phyloP scores from a whole-genome alignment of 2,329 filamentous ascomycete species.

The Blumeriella jaapii region DNA sequence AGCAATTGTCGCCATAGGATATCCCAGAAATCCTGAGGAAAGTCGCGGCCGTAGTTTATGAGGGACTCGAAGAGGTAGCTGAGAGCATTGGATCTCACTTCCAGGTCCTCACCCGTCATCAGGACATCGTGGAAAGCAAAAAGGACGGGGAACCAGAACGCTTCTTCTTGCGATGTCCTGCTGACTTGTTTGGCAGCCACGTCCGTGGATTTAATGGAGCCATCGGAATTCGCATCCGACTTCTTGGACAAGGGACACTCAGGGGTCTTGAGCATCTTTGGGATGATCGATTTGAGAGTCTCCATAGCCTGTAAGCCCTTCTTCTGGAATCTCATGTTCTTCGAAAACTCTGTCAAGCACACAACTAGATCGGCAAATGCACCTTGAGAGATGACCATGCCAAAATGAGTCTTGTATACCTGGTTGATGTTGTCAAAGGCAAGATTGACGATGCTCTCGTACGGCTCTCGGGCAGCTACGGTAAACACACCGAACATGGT shows the following conservation, averaged over 20 bases:
- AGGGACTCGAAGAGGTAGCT: conserved; percentile 96
- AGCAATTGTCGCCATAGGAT: conserved; percentile 94
- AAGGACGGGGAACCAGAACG: conserved; percentile 96
- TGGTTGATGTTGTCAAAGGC: conserved; percentile 95
- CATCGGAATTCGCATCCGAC: conserved; percentile 30
- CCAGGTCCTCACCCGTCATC: conserved; percentile 97
- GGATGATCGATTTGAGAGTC: conserved; percentile 82
- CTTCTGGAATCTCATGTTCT: conserved; percentile 97
- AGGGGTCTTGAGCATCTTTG: conserved; percentile 88
- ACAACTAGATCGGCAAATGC: conserved; percentile 95
- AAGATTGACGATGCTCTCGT: conserved; percentile 91
- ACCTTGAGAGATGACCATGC: conserved; percentile 89
- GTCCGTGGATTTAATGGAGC: conserved; percentile 23
- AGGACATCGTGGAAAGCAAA: conserved; percentile 98
- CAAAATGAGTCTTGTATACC: conserved; percentile 91
- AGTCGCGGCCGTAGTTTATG: conserved; percentile 79
- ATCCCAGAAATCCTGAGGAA: conserved; percentile 94
- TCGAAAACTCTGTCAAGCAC: conserved; percentile 95
- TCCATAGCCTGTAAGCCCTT: conserved; percentile 96
- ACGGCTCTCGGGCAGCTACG: conserved; percentile 82
- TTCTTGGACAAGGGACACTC: conserved; percentile 81
- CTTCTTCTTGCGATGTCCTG: conserved; percentile 85
- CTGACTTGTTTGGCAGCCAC: conserved; percentile 48
- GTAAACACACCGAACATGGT: conserved; percentile 99
- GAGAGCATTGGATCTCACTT: conserved; percentile 81